phyloP scores from a whole-genome alignment of 2,329 filamentous ascomycete species.

The Stagonosporopsis rhizophila region DNA sequence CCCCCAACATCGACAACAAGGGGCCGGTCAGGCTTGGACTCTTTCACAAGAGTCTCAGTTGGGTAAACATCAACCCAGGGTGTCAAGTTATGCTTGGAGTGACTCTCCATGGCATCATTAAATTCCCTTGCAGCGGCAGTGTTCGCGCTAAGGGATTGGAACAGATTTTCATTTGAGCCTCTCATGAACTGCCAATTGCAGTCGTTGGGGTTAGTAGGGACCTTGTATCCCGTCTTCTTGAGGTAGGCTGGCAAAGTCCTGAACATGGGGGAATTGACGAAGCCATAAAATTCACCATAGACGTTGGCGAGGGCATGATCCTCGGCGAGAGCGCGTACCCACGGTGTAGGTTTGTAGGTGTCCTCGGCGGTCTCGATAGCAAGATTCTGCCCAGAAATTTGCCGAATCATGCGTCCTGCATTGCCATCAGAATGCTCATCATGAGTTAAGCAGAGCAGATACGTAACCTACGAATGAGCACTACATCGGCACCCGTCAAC shows the following conservation, averaged over 20 bases:
- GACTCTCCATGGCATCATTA: conserved; percentile 20
- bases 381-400: conserved; percentile 20
- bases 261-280: conserved; percentile 21
- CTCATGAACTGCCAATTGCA: conserved; percentile 22
- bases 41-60: conserved; percentile 18
- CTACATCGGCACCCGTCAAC: conserved; percentile 16
- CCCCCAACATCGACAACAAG: conserved; percentile 55
- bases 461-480: conserved; percentile 20
- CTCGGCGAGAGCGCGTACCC: conserved; percentile 18
- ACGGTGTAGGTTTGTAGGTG: conserved; percentile 18
- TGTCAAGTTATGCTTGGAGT: conserved; percentile 19
- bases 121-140: conserved; percentile 18
- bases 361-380: conserved; percentile 16
- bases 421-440: conserved; percentile 13
- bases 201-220: conserved; percentile 17
- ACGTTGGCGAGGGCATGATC: conserved; percentile 19
- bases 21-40: conserved; percentile 12
- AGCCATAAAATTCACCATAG: conserved; percentile 20
- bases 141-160: conserved; percentile 17
- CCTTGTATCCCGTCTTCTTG: conserved; percentile 16
- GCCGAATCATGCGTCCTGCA: conserved; percentile 21
- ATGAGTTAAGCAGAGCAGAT: conserved; percentile 10
- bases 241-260: conserved; percentile 20
- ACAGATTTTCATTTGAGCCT: conserved; percentile 18
- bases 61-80: conserved; percentile 25